Evolutionary conservation across 306 rosid genomes (phyloP), one percentile per base, ranked within the genome.

Genomic region (Aeschynomene evenia): DNA sequence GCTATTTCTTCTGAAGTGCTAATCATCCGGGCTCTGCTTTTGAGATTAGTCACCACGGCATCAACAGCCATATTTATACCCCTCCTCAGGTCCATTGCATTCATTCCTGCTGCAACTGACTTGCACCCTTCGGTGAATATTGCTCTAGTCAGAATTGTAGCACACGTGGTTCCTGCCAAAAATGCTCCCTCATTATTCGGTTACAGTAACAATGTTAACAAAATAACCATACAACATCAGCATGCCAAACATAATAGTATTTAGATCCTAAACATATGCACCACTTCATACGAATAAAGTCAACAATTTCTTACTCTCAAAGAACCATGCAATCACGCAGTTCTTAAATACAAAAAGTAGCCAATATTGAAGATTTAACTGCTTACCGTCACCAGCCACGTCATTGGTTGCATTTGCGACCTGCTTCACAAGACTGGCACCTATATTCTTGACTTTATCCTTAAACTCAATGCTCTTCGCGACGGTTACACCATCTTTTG

Each of bases 81-180:
- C 14, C 99, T 90, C 73, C 99, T 80, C 28, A 94, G 74, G 74
- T 94, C 99, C 99, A 94, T 94, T 3, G 99, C 95, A 72, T 94
- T 94, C 99, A 94, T 91, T 67, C 99, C 96, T 15, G 99, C 97
- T 39, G 99, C 99, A 66, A 94, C 99, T 29, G 99, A 94, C 83
- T 94, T 94, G 89, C 99, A 94, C 21, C 99, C 99, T 78, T 94
- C 99, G 1, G 86, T 63, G 70, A 84, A 94, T 72, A 94, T 94
- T 43, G 99, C 99, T 29, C 82, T 80, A 16, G 99, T 94, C 65
- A 94, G 92, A 76, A 91, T 66, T 0, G 99, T 94, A 23, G 99
- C 99, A 78, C 97, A 91, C 22, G 99, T 91, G 28, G 99, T 94
- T 65, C 99, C 99, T 94, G 87, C 76, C 77, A 59, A 72, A 77